Percentiles rank a stretch among this genome's conserved stretches.
Conservation (phyloP, 345 rosid genomes). For the Eucalyptus pumila region DNA sequence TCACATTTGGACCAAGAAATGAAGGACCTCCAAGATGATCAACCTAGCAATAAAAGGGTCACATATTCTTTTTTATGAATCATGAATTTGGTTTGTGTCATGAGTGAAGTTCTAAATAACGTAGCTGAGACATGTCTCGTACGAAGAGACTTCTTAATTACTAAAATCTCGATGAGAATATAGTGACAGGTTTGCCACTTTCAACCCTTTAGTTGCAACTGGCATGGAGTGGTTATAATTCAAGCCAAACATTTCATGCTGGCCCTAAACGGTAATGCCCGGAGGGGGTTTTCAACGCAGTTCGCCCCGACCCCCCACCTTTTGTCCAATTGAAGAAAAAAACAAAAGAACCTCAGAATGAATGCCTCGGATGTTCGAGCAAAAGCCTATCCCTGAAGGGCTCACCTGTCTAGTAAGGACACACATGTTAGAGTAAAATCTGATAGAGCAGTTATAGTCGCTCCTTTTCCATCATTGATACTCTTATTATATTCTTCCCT, state of each 20-base stretch:
- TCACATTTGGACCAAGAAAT: background rate
- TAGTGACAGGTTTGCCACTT: background rate
- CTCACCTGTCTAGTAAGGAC: background rate
- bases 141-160: background rate
- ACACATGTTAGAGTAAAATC: background rate
- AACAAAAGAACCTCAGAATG: background rate
- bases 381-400: background rate
- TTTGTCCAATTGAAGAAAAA: background rate
- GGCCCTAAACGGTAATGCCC: background rate
- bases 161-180: background rate
- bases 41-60: background rate
- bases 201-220: background rate
- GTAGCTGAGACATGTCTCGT: fast-evolving
- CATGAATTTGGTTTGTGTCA: background rate
- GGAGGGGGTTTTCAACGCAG: background rate
- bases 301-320: background rate
- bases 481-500: background rate
- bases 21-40: background rate
- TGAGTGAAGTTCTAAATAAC: fast-evolving
- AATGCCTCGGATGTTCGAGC: background rate
- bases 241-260: background rate
- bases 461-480: background rate
- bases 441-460: background rate
- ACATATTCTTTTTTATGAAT: background rate
- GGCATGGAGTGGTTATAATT: background rate